phyloP scores from a whole-genome alignment of 768 basidiomycete species.

The Amanita exitialis region DNA sequence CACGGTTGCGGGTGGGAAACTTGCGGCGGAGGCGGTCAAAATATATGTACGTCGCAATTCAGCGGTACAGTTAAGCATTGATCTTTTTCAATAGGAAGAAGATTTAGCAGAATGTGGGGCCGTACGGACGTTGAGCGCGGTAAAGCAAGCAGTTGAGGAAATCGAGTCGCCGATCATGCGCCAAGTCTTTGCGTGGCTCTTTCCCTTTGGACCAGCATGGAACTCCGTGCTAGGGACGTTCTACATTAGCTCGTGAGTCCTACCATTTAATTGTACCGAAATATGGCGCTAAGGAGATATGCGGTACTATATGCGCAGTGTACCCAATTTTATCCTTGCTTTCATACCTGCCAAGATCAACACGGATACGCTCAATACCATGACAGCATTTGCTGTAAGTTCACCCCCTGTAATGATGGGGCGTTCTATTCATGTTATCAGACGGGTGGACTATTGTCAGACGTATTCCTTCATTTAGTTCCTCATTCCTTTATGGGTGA shows the following conservation, averaged over 20 bases:
- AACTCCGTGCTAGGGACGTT: constrained; percentile 88
- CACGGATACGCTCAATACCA: constrained; percentile 78
- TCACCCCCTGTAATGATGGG: constrained; percentile 7
- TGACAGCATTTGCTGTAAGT: constrained; percentile 87
- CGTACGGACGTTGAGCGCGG: constrained; percentile 36
- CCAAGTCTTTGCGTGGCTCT: constrained; percentile 68
- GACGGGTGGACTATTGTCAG: constrained; percentile 87
- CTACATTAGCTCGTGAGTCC: constrained; percentile 89
- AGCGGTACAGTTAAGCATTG: neutral
- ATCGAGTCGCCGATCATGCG: constrained; percentile 69
- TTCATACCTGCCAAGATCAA: constrained; percentile 89
- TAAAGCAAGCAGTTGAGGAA: constrained; percentile 54
- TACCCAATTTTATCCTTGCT: constrained; percentile 91
- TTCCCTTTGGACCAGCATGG: constrained; percentile 87
- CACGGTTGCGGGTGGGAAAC: neutral
- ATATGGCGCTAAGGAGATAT: neutral
- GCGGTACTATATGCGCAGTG: constrained; percentile 28
- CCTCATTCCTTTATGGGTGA: constrained; percentile 92
- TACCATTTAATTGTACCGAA: constrained; percentile 3
- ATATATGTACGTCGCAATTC: constrained; percentile 14
- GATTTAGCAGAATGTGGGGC: constrained; percentile 31
- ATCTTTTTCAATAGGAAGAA: constrained; percentile 20
- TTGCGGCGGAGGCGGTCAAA: constrained; percentile 11
- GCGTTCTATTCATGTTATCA: constrained; percentile 16
- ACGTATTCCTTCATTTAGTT: constrained; percentile 87